Evolutionary conservation across 2,329 filamentous ascomycete species (phyloP).

Genomic region (Dactylellina cionopaga): DNA sequence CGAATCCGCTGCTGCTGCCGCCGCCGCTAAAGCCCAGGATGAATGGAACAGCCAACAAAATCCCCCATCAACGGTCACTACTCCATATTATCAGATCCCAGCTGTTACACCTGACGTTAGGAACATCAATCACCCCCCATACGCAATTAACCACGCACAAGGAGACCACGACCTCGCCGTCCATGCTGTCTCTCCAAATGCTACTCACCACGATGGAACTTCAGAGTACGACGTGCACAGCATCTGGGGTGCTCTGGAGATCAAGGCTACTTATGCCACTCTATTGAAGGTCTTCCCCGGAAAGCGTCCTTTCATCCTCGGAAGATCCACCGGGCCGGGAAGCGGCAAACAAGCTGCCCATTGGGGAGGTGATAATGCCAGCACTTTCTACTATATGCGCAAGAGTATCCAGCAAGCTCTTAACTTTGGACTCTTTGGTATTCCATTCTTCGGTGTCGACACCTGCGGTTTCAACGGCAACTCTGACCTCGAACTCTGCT

Average conservation of each 20-base stretch:
- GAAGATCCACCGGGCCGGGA: conserved; percentile 81
- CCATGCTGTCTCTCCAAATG: conserved; percentile 78
- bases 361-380: conserved; percentile 70
- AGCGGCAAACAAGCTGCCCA: conserved; percentile 80
- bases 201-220: conserved; percentile 77
- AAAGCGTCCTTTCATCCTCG: conserved; percentile 85
- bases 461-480: conserved; percentile 77
- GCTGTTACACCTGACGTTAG: conserved; percentile 70
- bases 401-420: conserved; percentile 81
- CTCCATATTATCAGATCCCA: conserved; percentile 57
- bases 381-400: conserved; percentile 72
- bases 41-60: not conserved
- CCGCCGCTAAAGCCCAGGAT: conserved; percentile 59
- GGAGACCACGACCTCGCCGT: conserved; percentile 72
- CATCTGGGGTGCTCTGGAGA: conserved; percentile 77
- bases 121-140: conserved; percentile 78
- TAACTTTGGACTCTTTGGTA: conserved; percentile 76
- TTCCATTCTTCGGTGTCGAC: conserved; percentile 80
- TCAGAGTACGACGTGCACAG: conserved; percentile 87
- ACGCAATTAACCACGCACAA: conserved; percentile 74
- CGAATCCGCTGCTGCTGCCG: conserved; percentile 71
- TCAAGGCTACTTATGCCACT: conserved; percentile 79
- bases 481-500: conserved; percentile 74
- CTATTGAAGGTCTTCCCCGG: conserved; percentile 71
- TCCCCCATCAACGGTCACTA: conserved; percentile 23